Percentiles rank a stretch among this genome's conserved stretches.
These are phyloP conservation scores for Candida sithepensis DNA, from an alignment of 805 yeast species.

Conservation along the genomic window DNA sequence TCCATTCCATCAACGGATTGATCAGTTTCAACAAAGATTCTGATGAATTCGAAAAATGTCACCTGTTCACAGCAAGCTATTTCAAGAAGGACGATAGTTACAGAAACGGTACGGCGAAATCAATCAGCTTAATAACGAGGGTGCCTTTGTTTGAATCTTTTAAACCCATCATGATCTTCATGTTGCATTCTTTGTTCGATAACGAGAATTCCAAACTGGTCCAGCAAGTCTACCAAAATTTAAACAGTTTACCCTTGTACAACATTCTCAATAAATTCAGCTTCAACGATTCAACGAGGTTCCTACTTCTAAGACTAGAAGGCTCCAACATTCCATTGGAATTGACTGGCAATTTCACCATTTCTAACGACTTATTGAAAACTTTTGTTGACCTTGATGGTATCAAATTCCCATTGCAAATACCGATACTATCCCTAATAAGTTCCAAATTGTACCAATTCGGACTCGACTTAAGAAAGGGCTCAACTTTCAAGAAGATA, in stretches of 20 bases:
- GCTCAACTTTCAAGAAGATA: conserved; percentile 19
- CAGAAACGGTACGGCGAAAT: conserved; percentile 41
- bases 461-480: conserved; percentile 32
- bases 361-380: conserved; percentile 19
- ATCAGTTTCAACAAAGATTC: conserved; percentile 15
- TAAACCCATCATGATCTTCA: conserved; percentile 44
- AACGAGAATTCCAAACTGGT: conserved; percentile 6
- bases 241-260: conserved; percentile 25
- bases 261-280: conserved; percentile 22
- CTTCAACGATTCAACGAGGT: conserved; percentile 15
- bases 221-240: conserved; percentile 12
- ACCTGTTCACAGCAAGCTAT: conserved; percentile 28
- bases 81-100: conserved; percentile 28
- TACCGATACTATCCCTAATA: conserved; percentile 26
- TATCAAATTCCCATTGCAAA: conserved; percentile 28
- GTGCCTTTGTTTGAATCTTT: conserved; percentile 43
- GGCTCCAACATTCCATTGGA: conserved; percentile 9
- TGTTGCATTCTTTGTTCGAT: conserved; percentile 41
- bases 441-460: conserved; percentile 24
- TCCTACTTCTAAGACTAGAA: conserved; percentile 21
- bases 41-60: conserved; percentile 15
- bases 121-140: conserved; percentile 44
- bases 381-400: conserved; percentile 19
- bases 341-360: conserved; percentile 11
- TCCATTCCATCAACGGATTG: conserved; percentile 15